Evolutionary conservation across 1,139 yeast species (phyloP).

Genomic region (Trichomonascaceae sp.): DNA sequence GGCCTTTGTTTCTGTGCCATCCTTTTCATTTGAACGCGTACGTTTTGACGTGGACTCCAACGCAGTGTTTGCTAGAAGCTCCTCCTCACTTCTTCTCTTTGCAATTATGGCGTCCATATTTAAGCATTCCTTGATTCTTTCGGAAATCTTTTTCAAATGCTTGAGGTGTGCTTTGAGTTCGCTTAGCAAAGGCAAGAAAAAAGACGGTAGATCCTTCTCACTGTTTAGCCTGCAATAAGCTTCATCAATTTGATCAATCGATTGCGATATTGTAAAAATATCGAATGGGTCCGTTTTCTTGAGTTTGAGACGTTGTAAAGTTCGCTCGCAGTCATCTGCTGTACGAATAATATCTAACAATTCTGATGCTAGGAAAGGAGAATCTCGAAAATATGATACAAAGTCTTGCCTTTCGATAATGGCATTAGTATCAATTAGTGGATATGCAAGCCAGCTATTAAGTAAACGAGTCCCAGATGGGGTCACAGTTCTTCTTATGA

Average conservation of each 20-base stretch:
- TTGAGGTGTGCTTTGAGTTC: constrained; percentile 10
- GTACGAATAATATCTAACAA: constrained; percentile 29
- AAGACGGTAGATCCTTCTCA: constrained; percentile 1
- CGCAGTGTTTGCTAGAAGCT: constrained; percentile 1
- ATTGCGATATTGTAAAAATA: constrained; percentile 39
- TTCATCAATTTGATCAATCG: constrained; percentile 31
- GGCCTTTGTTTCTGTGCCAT: constrained; percentile 18
- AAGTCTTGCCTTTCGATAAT: constrained; percentile 56
- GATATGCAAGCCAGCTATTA: constrained; percentile 78
- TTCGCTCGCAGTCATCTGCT: constrained; percentile 48
- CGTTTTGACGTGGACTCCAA: constrained; percentile 5
- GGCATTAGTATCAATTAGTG: constrained; percentile 54
- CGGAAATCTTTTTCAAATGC: constrained; percentile 14
- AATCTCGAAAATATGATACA: constrained; percentile 48
- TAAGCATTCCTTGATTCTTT: constrained; percentile 13
- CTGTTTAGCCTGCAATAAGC: constrained; percentile 13
- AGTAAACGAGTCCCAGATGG: constrained; percentile 74
- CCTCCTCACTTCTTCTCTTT: constrained; percentile 10
- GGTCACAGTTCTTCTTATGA: constrained; percentile 69
- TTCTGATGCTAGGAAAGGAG: constrained; percentile 35
- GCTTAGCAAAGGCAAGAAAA: constrained; percentile 9
- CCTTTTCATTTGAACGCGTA: constrained; percentile 6
- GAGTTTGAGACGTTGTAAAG: constrained; percentile 45
- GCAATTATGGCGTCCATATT: constrained; percentile 16
- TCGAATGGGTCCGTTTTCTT: constrained; percentile 43